Evolutionary conservation across 176 grass and related monocot genomes (phyloP), one percentile per base, ranked within the genome.

Genomic region (Elaeis guineensis): DNA sequence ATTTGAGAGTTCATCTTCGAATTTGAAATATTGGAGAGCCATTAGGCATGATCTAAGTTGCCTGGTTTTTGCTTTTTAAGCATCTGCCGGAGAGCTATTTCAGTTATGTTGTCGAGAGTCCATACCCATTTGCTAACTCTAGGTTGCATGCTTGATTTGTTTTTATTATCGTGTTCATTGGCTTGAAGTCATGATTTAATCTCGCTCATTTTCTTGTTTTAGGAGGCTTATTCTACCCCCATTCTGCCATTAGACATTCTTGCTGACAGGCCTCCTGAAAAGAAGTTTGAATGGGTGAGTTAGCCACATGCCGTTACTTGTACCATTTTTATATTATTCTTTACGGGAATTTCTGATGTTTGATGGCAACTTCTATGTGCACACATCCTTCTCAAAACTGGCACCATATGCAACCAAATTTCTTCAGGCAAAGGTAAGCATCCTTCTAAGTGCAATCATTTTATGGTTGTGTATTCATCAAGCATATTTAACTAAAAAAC

Each of bases 221-320:
- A 98, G 87, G 93, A 98, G 77, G 93, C 93, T 4, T 89, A 83
- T 61, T 97, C 87, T 19, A 87, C 82, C 52, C 87, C 92, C 25
- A 77, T 97, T 62, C 82, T 49, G 66, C 75, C 84, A 0, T 61
- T 97, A 29, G 83, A 91, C 71, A 82, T 97, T 79, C 83, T 97
- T 28, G 83, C 87, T 9, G 84, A 85, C 50, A 90, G 81, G 39
- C 83, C 69, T 78, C 81, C 92, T 14, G 80, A 73, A 53, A 87
- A 91, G 92, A 97, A 88, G 66, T 97, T 97, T 71, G 81, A 85
- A 80, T 97, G 80, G 81, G 92, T 97, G 62, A 87, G 78, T 73
- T 26, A 64, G 18, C 3, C 3, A 52, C 52, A 23, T 25, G 1
- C 16, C 50, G 26, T 85, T 50, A 62, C 23, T 18, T 70, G 7